Conservation (phyloP, 352 stramenopile species). For the Globisporangium cylindrosporum region DNA sequence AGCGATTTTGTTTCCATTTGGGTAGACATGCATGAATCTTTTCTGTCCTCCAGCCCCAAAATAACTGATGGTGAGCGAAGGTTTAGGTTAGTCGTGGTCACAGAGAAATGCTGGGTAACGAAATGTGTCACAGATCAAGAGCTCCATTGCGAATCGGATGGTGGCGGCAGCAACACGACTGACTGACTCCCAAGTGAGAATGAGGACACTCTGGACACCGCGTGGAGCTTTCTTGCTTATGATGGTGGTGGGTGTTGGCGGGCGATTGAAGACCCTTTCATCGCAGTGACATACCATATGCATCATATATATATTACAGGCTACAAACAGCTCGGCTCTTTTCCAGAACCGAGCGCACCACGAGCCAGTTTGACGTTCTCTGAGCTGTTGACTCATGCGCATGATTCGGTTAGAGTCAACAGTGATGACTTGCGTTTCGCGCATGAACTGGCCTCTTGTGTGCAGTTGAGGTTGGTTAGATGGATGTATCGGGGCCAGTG, state of each 20-base stretch:
- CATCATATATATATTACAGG: too few species aligned
- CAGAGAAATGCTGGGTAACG: background rate
- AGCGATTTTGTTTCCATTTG: background rate
- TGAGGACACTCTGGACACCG: too few species aligned
- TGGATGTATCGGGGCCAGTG: background rate
- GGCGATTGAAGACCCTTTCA: background rate
- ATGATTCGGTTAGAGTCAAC: background rate
- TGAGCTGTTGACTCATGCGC: background rate
- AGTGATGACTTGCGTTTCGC: background rate
- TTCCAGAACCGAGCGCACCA: background rate
- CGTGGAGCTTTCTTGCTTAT: too few species aligned
- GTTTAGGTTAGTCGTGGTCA: background rate
- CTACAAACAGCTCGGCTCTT: background rate
- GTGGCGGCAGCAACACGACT: background rate
- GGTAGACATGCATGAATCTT: background rate
- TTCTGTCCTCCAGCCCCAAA: background rate
- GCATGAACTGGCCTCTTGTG: background rate
- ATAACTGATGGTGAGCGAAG: background rate
- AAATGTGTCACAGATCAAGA: background rate
- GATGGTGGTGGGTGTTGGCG: too few species aligned
- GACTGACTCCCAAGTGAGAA: background rate
- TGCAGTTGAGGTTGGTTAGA: background rate
- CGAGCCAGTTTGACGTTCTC: background rate
- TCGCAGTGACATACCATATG: background rate
- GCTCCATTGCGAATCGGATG: conserved; percentile 10